These are phyloP conservation scores for Daldinia vernicosa DNA, from an alignment of 495 filamentous ascomycete species.

Conservation along the genomic window DNA sequence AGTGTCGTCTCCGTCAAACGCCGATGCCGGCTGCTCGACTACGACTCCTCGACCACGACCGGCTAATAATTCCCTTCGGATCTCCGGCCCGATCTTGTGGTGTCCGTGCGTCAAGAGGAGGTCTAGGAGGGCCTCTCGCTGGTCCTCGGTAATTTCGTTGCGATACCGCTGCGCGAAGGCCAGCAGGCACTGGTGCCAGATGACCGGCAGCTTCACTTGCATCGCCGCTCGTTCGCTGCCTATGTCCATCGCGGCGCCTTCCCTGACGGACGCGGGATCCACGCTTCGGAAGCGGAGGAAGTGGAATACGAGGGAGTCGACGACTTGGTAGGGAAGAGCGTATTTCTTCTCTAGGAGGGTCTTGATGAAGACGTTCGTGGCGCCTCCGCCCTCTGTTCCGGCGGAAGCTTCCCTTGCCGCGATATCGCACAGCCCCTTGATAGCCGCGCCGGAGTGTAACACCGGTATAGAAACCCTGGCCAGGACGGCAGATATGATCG, in stretches of 20 bases:
- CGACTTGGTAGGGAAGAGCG: constrained; percentile 85
- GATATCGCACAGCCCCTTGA: constrained; percentile 92
- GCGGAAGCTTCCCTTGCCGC: constrained; percentile 82
- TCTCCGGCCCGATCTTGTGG: constrained; percentile 87
- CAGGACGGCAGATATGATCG: constrained; percentile 86
- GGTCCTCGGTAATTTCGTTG: constrained; percentile 76
- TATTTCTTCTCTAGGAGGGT: constrained; percentile 96
- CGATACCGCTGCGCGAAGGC: constrained; percentile 93
- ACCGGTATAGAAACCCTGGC: constrained; percentile 72
- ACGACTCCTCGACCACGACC: constrained; percentile 85
- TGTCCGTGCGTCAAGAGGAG: constrained; percentile 87
- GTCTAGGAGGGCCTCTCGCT: constrained; percentile 88
- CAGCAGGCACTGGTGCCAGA: constrained; percentile 86
- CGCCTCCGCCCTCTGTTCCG: constrained; percentile 75
- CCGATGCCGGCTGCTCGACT: constrained; percentile 61
- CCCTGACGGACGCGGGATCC: constrained; percentile 51
- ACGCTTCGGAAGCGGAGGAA: constrained; percentile 84
- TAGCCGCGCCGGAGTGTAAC: constrained; percentile 88
- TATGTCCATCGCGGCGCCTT: constrained; percentile 58
- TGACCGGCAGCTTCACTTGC: constrained; percentile 73
- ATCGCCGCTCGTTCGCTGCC: constrained; percentile 58
- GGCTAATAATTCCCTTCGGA: constrained; percentile 87
- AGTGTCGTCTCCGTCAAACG: constrained; percentile 84
- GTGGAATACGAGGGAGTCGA: constrained; percentile 95
- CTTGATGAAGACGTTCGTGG: constrained; percentile 92